Evolutionary conservation across 176 grass and related monocot species (phyloP).

Genomic region (Thalia dealbata): DNA sequence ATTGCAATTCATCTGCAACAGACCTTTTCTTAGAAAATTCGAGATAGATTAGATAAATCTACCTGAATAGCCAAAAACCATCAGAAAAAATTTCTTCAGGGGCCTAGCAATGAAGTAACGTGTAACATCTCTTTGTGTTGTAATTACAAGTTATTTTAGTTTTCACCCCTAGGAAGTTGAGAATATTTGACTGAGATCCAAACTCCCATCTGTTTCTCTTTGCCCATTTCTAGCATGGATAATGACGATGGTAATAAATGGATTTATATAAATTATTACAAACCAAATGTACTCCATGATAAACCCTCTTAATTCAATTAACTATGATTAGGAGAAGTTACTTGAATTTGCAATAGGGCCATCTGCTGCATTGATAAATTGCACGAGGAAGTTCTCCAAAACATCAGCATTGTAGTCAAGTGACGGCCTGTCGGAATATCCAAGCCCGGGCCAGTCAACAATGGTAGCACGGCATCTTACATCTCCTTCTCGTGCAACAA

Average conservation of each 20-base stretch:
- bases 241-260: background rate
- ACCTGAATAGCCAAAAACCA: background rate
- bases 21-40: background rate
- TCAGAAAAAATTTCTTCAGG: background rate
- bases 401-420: slow-evolving; percentile 85
- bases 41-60: no score
- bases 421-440: slow-evolving; percentile 84
- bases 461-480: slow-evolving; percentile 65
- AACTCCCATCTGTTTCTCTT: background rate
- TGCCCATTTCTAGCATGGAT: background rate
- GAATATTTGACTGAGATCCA: background rate
- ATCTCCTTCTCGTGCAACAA: slow-evolving; percentile 57
- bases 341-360: slow-evolving; percentile 64
- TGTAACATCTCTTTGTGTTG: background rate
- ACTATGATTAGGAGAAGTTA: slow-evolving; percentile 14
- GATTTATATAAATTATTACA: background rate
- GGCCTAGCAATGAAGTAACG: background rate
- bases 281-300: background rate
- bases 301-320: background rate
- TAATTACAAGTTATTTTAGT: background rate
- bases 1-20: background rate
- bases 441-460: slow-evolving; percentile 93
- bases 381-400: slow-evolving; percentile 81
- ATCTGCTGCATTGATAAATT: slow-evolving; percentile 63
- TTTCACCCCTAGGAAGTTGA: no score